A percentile compares a stretch with the other conserved stretches of the same genome.
These are phyloP conservation scores for Narthecium ossifragum DNA, from an alignment of 106 monocot genomes.

Conservation along the genomic window DNA sequence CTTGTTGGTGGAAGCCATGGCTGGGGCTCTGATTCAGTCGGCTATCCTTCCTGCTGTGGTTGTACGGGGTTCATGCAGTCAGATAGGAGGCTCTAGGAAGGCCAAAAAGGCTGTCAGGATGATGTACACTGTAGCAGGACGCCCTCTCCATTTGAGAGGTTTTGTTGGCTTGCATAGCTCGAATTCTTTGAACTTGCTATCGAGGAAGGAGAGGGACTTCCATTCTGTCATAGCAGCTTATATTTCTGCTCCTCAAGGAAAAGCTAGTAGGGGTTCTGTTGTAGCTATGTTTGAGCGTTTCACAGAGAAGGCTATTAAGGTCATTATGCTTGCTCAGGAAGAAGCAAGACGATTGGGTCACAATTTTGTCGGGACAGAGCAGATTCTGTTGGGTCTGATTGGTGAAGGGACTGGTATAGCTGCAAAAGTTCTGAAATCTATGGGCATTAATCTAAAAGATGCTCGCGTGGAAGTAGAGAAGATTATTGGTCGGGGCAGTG, in stretches of 20 bases:
- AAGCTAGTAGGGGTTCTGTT: slow-evolving; percentile 26
- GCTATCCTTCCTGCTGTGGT: slow-evolving; percentile 26
- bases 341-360: slow-evolving; percentile 67
- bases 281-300: slow-evolving; percentile 75
- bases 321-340: slow-evolving; percentile 83
- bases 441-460: slow-evolving; percentile 86
- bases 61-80: slow-evolving; percentile 13
- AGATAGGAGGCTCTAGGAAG: slow-evolving; percentile 14
- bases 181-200: slow-evolving; percentile 23
- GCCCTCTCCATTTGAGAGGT: slow-evolving; percentile 20
- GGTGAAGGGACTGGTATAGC: slow-evolving; percentile 80
- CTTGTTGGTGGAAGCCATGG: slow-evolving; percentile 19
- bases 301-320: slow-evolving; percentile 80
- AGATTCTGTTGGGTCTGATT: slow-evolving; percentile 62
- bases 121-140: slow-evolving; percentile 10
- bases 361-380: slow-evolving; percentile 79
- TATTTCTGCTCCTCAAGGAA: slow-evolving; percentile 28
- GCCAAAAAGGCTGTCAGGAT: slow-evolving; percentile 16
- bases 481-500: slow-evolving; percentile 69
- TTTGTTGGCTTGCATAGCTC: slow-evolving; percentile 33
- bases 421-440: slow-evolving; percentile 71
- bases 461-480: slow-evolving; percentile 82
- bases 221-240: slow-evolving; percentile 30
- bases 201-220: slow-evolving; percentile 22
- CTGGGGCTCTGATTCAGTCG: slow-evolving; percentile 42